A percentile compares a stretch with the other conserved stretches of the same genome.
Conservation (phyloP, 1,284 basidiomycete species). For the Binderoboletus segoi region DNA sequence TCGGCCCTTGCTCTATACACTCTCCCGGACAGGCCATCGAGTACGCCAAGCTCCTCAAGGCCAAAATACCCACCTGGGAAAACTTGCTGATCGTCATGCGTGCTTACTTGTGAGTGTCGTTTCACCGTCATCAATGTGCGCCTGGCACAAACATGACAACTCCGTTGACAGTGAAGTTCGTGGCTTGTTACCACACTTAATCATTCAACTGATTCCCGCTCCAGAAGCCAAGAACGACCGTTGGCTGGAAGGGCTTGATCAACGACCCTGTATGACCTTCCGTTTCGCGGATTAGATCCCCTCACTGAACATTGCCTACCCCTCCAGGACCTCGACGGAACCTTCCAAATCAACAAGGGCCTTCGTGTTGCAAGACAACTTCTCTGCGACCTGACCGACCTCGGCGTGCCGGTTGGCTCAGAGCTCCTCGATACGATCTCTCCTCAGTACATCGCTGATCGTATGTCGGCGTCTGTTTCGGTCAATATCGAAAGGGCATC, state of each 20-base stretch:
- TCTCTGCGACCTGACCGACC: slow-evolving; percentile 85
- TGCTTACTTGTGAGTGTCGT: slow-evolving; percentile 83
- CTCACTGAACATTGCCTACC: neutral
- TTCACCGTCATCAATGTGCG: slow-evolving; percentile 1
- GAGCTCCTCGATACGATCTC: slow-evolving; percentile 96
- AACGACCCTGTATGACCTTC: slow-evolving; percentile 65
- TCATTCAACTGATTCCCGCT: slow-evolving; percentile 5
- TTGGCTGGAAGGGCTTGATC: slow-evolving; percentile 88
- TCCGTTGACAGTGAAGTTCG: slow-evolving; percentile 50
- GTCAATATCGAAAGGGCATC: neutral
- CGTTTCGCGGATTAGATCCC: neutral
- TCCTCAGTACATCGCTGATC: slow-evolving; percentile 79
- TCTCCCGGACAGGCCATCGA: slow-evolving; percentile 86
- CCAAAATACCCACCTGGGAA: slow-evolving; percentile 67
- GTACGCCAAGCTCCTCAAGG: slow-evolving; percentile 81
- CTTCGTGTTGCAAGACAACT: slow-evolving; percentile 86
- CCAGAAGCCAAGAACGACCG: slow-evolving; percentile 86
- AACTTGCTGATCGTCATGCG: slow-evolving; percentile 95
- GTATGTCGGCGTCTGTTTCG: slow-evolving; percentile 39
- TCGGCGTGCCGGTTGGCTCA: slow-evolving; percentile 91
- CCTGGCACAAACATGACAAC: slow-evolving; percentile 5
- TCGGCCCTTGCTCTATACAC: slow-evolving; percentile 98
- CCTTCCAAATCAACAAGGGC: slow-evolving; percentile 98
- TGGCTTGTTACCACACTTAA: neutral
- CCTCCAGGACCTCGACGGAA: slow-evolving; percentile 76